These are phyloP conservation scores for Edaphochlamys debaryana DNA, from an alignment of 139 green algal genomes.

Conservation along the genomic window DNA sequence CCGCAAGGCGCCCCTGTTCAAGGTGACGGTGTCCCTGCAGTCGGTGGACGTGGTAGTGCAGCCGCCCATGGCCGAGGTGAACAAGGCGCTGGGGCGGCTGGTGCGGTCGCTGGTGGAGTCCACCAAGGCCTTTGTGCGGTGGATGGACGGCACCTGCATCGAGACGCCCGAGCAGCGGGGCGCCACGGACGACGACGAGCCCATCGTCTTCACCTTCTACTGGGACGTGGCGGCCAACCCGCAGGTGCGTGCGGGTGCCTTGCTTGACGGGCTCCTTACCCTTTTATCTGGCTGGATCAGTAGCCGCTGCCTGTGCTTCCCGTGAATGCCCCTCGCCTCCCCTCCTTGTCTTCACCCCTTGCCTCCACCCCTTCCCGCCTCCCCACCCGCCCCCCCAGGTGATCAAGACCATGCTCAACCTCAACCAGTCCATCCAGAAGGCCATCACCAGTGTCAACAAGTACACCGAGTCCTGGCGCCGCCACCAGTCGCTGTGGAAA, in stretches of 20 bases:
- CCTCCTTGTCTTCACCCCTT: no score
- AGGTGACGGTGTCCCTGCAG: constrained; percentile 75
- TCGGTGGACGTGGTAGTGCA: constrained; percentile 83
- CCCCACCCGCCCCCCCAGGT: no score
- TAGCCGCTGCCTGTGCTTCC: no score
- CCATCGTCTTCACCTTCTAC: constrained; percentile 86
- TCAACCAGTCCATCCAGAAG: constrained; percentile 80
- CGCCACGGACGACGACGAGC: constrained; percentile 78
- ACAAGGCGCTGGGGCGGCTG: constrained; percentile 75
- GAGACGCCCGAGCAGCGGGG: constrained; percentile 78
- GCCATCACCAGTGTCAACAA: constrained; percentile 66
- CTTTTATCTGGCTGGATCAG: no score
- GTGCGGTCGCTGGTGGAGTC: constrained; percentile 78
- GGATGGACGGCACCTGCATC: constrained; percentile 93
- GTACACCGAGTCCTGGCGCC: constrained; percentile 82
- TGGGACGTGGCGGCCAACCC: constrained; percentile 78
- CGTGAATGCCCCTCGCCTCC: no score
- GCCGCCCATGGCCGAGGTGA: constrained; percentile 81
- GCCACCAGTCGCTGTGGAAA: constrained; percentile 87
- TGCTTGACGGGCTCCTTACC: no score
- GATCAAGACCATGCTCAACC: constrained; percentile 66
- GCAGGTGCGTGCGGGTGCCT: constrained; percentile 58
- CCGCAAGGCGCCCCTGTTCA: constrained; percentile 64
- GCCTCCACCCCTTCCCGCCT: no score
- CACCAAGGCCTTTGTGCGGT: constrained; percentile 85